Base-by-base conservation (phyloP, 169 alveolate genomes). In the Cryptosporidium sp. region DNA sequence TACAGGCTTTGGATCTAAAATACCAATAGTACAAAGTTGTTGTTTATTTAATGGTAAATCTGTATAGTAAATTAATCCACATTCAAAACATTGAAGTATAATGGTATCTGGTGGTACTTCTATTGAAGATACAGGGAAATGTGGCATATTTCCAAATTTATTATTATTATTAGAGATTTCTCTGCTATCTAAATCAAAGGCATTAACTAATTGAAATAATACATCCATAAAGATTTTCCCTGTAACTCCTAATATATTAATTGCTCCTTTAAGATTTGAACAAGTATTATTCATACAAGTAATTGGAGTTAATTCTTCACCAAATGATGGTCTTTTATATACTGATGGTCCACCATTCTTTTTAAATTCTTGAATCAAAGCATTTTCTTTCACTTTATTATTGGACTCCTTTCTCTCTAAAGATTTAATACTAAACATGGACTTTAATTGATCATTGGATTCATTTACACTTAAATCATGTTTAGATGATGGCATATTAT, bases 81-180 rank as follows among this genome's bases (percentile, higher is more conserved):
- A 80, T 26, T 80, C 89, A 23, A 62, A 62, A 65, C 89, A 80
- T 26, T 80, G 89, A 16, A 80, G 75, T 23, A 80, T 67, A 1
- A 80, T 74, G 16, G 71, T 80, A 80, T 80, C 62, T 21, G 89
- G 73, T 21, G 89, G 89, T 23, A 80, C 39, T 8, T 62, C 89
- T 61, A 80, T 65, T 37, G 89, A 80, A 16, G 75, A 41, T 16
- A 80, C 89, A 10, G 89, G 89, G 37, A 80, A 80, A 45, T 59
- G 80, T 26, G 68, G 71, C 41, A 80, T 33, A 41, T 62, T 59
- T 14, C 18, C 55, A 31, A 80, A 80, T 62, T 59, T 62, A 8
- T 29, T 23, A 4, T 14, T 21, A 1, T 0, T 12, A 31, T 55
- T n/a, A 12, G 58, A 35, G 16, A 43, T 21, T 12, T 80, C 89